Percentiles rank a stretch among this genome's conserved stretches.
Conservation (phyloP, 352 stramenopile genomes). For the Halophytophthora batemanensis region DNA sequence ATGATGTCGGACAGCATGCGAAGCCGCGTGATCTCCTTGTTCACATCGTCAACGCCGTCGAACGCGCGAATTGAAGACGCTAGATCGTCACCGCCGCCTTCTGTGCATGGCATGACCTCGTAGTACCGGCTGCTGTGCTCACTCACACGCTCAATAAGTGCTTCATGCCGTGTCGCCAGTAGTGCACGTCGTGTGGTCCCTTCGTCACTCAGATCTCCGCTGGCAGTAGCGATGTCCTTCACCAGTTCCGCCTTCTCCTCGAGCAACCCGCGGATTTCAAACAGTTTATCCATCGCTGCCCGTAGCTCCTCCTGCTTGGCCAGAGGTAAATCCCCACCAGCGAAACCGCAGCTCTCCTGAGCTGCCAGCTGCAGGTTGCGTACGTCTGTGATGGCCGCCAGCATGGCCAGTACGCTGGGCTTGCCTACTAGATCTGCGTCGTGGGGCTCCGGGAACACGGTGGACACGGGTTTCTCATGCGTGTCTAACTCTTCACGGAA, state of each 20-base stretch:
- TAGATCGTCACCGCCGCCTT: conserved; percentile 39
- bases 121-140: conserved; percentile 77
- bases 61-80: conserved; percentile 61
- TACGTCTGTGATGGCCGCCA: conserved; percentile 72
- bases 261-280: conserved; percentile 46
- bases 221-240: conserved; percentile 45
- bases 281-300: conserved; percentile 39
- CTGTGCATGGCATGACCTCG: conserved; percentile 74
- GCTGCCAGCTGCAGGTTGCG: conserved; percentile 65
- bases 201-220: conserved; percentile 47
- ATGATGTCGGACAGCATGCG: conserved; percentile 66
- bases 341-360: conserved; percentile 44
- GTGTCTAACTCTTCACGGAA: conserved; percentile 42
- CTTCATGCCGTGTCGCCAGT: conserved; percentile 44
- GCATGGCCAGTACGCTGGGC: conserved; percentile 41
- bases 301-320: conserved; percentile 59
- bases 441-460: conserved; percentile 28
- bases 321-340: conserved; percentile 46
- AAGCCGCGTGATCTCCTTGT: conserved; percentile 63
- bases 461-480: conserved; percentile 4
- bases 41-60: conserved; percentile 48
- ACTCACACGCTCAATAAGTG: conserved; percentile 61
- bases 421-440: conserved; percentile 27
- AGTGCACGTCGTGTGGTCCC: conserved; percentile 34
- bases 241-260: conserved; percentile 47